Conservation (phyloP, 208 protist species). For the Wallacemonas sp. region DNA sequence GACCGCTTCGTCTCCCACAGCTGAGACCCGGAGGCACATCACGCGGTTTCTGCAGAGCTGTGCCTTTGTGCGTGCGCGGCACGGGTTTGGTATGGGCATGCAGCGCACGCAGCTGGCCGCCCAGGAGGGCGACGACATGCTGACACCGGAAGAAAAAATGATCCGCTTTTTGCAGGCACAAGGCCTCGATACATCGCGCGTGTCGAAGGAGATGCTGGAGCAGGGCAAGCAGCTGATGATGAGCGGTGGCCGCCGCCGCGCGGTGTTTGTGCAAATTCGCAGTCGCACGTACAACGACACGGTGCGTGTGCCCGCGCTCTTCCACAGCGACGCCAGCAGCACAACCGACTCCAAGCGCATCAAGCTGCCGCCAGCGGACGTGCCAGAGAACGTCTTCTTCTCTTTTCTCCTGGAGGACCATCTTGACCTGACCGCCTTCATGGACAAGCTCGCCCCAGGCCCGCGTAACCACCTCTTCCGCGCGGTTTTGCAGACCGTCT, state of each 20-base stretch:
- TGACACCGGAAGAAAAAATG: slow-evolving; percentile 70
- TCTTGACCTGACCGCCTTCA: slow-evolving; percentile 25
- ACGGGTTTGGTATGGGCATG: slow-evolving; percentile 87
- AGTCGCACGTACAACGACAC: slow-evolving; percentile 62
- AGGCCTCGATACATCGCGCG: slow-evolving; percentile 63
- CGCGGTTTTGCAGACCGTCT: slow-evolving; percentile 33
- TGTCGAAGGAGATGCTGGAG: slow-evolving; percentile 52
- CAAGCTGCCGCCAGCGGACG: slow-evolving; percentile 72
- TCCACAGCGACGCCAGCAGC: slow-evolving; percentile 53
- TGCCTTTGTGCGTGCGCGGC: slow-evolving; percentile 72
- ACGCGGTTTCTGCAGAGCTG: slow-evolving; percentile 41
- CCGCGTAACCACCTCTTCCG: slow-evolving; percentile 30
- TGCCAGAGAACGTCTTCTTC: slow-evolving; percentile 77
- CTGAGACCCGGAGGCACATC: no score
- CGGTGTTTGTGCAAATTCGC: slow-evolving; percentile 83
- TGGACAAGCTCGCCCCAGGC: slow-evolving; percentile 20
- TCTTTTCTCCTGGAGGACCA: slow-evolving; percentile 55
- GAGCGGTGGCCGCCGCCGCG: slow-evolving; percentile 52
- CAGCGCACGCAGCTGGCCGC: slow-evolving; percentile 73
- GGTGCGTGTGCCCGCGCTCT: slow-evolving; percentile 68
- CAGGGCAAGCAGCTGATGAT: slow-evolving; percentile 70
- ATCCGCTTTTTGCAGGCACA: slow-evolving; percentile 82
- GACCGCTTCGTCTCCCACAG: no score
- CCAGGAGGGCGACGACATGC: slow-evolving; percentile 54
- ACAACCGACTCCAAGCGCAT: slow-evolving; percentile 59